Conservation (phyloP, 352 stramenopile genomes). For the Phytophthora tentaculata region DNA sequence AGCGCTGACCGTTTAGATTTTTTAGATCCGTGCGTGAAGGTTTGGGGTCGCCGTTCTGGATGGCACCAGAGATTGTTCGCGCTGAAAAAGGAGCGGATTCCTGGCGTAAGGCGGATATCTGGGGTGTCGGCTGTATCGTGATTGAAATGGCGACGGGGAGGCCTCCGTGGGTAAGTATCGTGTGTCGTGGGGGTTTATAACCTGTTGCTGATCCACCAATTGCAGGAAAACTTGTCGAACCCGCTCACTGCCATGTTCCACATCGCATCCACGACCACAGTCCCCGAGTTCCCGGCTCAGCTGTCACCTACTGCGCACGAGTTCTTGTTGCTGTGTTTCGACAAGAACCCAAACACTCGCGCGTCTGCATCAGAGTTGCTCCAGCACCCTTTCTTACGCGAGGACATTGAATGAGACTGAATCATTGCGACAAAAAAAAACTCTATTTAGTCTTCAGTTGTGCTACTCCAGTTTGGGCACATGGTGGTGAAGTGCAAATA, state of each 20-base stretch:
- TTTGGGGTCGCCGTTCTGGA: conserved; percentile 94
- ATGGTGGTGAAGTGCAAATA: conserved; percentile 40
- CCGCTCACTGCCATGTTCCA: conserved; percentile 85
- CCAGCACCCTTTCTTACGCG: conserved; percentile 50
- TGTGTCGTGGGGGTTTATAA: background rate
- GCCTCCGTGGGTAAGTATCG: conserved; percentile 75
- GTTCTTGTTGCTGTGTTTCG: conserved; percentile 68
- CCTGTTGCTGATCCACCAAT: background rate
- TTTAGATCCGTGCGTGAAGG: conserved; percentile 71
- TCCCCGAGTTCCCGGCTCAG: conserved; percentile 50
- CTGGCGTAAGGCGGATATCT: conserved; percentile 93
- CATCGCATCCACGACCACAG: conserved; percentile 68
- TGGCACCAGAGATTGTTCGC: conserved; percentile 95
- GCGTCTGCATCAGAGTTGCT: conserved; percentile 90
- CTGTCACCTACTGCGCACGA: conserved; percentile 46
- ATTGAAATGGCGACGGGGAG: conserved; percentile 91
- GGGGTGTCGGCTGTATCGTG: conserved; percentile 89
- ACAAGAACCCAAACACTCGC: conserved; percentile 68
- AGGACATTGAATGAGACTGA: conserved; percentile 1
- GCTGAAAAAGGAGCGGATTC: conserved; percentile 68
- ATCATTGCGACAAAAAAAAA: background rate
- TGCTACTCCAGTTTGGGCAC: conserved; percentile 22
- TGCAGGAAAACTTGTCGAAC: conserved; percentile 76
- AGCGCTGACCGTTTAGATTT: background rate
- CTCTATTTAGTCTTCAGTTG: conserved; percentile 17